Conservation (phyloP, 306 rosid species). For the Malus orientalis region DNA sequence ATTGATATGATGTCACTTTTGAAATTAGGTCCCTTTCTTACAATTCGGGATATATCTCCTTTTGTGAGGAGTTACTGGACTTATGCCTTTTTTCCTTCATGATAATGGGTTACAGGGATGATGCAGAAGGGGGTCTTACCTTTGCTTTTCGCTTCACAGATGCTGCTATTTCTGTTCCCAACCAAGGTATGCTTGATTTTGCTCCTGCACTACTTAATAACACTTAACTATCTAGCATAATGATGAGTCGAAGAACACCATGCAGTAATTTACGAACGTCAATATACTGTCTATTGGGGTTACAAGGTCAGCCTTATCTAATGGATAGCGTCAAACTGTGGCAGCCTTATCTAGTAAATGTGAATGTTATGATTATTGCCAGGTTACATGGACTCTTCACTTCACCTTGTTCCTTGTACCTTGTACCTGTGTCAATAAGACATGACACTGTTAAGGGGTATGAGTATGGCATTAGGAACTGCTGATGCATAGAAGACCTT, state of each 20-base stretch:
- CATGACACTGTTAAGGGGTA: not conserved
- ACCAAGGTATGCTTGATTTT: constrained; percentile 57
- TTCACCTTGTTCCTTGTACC: not conserved
- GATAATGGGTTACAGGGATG: constrained; percentile 57
- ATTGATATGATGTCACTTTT: not conserved
- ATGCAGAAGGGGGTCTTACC: constrained; percentile 85
- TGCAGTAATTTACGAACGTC: not conserved
- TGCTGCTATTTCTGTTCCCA: constrained; percentile 72
- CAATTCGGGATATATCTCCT: not conserved
- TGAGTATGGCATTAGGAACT: not conserved
- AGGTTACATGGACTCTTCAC: not conserved
- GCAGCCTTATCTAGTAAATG: not conserved
- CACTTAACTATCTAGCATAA: not conserved
- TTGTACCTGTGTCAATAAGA: not conserved
- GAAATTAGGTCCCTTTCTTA: not conserved
- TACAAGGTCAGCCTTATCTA: not conserved
- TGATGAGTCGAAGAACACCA: not conserved
- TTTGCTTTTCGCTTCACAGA: constrained; percentile 98
- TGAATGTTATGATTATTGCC: not conserved
- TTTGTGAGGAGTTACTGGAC: not conserved
- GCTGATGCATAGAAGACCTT: not conserved
- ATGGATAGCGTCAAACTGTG: not conserved
- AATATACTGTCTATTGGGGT: not conserved
- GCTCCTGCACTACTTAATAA: not conserved
- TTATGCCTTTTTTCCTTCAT: not conserved